Evolutionary conservation across 768 basidiomycete genomes (phyloP), one percentile per base, ranked within the genome.

Genomic region (Russula olivacea): DNA sequence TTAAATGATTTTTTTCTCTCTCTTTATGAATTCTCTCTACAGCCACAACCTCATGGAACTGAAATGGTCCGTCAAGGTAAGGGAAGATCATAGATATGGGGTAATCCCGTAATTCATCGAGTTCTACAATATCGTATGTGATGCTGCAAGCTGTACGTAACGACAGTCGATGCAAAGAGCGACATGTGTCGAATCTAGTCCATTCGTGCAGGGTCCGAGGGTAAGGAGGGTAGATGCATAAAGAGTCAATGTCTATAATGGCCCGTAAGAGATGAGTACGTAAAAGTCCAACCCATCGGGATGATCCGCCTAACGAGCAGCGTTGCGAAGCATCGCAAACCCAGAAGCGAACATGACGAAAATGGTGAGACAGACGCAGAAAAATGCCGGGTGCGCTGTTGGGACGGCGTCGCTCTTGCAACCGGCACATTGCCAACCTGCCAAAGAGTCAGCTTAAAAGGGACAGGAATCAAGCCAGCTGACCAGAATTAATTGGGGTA

Each of bases 321-420:
- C 63, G 45, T 72, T 73, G 45, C 85, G 77, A 36, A 88, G 72
- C 51, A 87, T 72, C 4, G 81, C 76, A 69, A 82, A 81, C 32
- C 87, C 87, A n/a, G 85, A 87, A 30, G 87, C 74, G 70, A 88
- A 77, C 73, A 87, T 79, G 70, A 89, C 76, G 66, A 87, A 73
- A 58, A 88, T 72, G 3, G 84, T 82, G 50, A 82, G 78, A 15
- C 82, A 43, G 55, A 87, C 65, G 59, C 81, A 81, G 61, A 82
- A 74, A 69, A 84, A 78, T 0, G 81, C 83, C 0, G 85, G 85
- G 59, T 85, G 82, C 5, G 75, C 72, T 23, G 73, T 64, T 15
- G 55, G 30, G 12, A 73, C 78, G 43, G 78, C 75, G 34, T 69
- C 78, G 53, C 77, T 73, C 45, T 71, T 77, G 69, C 84, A 85